phyloP scores from a whole-genome alignment of 768 basidiomycete genomes.

The Termitomyces sp. region DNA sequence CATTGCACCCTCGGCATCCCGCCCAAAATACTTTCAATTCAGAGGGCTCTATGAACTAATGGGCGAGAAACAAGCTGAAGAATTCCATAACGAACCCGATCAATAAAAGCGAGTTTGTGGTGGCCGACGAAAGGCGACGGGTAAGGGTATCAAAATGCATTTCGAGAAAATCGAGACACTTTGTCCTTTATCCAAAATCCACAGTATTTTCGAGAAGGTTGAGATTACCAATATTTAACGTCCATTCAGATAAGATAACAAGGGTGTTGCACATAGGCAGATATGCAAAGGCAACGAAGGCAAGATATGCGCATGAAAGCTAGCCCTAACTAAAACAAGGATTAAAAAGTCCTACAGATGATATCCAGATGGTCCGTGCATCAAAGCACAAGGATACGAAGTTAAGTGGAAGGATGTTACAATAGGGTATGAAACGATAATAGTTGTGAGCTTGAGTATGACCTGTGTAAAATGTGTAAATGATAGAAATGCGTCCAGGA shows the following conservation, averaged over 20 bases:
- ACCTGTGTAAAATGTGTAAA: slow-evolving; percentile 3
- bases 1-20: neutral
- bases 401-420: slow-evolving; percentile 6
- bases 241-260: slow-evolving; percentile 3
- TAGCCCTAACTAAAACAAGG: neutral
- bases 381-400: slow-evolving; percentile 8
- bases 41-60: neutral
- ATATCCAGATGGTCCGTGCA: slow-evolving; percentile 11
- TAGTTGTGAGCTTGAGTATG: slow-evolving; percentile 5
- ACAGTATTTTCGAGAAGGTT: neutral
- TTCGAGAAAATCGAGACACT: neutral
- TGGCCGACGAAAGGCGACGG: neutral
- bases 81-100: neutral
- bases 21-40: neutral
- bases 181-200: neutral
- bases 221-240: neutral
- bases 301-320: neutral
- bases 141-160: neutral
- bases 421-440: neutral
- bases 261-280: neutral
- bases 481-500: slow-evolving; percentile 6
- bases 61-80: neutral
- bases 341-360: slow-evolving; percentile 9
- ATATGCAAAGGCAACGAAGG: neutral
- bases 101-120: neutral